A percentile compares a stretch with the other conserved stretches of the same genome.
Evolutionary conservation across 345 rosid species (phyloP).

Genomic region (Isatis tinctoria): DNA sequence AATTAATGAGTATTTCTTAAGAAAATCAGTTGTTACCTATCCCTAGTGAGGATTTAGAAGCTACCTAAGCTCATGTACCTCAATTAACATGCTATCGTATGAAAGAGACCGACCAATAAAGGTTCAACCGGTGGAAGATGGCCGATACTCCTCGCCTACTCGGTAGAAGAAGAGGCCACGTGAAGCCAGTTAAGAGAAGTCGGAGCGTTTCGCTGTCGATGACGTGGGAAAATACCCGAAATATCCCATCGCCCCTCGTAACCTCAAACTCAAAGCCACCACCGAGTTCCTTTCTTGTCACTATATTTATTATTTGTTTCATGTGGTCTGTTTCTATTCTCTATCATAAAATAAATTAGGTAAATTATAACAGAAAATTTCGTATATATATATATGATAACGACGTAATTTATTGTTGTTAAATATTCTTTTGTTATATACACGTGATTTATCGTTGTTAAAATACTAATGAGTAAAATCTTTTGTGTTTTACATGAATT

Average conservation of each 20-base stretch:
- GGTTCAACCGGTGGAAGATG: background rate
- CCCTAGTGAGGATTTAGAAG: background rate
- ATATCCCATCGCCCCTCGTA: background rate
- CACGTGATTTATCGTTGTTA: too few relatives aligned
- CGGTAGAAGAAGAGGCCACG: conserved; percentile 8
- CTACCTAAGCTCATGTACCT: background rate
- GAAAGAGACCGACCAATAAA: background rate
- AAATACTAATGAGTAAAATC: background rate
- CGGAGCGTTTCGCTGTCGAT: conserved; percentile 10
- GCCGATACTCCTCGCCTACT: background rate
- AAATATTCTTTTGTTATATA: too few relatives aligned
- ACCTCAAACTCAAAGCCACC: background rate
- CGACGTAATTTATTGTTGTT: background rate
- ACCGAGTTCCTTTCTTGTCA: background rate
- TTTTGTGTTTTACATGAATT: too few relatives aligned
- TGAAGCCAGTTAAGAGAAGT: background rate
- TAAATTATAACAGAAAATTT: background rate
- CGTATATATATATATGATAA: background rate
- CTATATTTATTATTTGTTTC: background rate
- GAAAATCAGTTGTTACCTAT: too few relatives aligned
- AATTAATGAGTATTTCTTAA: too few relatives aligned
- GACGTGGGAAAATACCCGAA: background rate
- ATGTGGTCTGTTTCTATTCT: background rate
- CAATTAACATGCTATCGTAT: background rate
- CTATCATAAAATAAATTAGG: background rate